phyloP scores from a whole-genome alignment of 805 yeast genomes.

The Candida ascalaphidarum region DNA sequence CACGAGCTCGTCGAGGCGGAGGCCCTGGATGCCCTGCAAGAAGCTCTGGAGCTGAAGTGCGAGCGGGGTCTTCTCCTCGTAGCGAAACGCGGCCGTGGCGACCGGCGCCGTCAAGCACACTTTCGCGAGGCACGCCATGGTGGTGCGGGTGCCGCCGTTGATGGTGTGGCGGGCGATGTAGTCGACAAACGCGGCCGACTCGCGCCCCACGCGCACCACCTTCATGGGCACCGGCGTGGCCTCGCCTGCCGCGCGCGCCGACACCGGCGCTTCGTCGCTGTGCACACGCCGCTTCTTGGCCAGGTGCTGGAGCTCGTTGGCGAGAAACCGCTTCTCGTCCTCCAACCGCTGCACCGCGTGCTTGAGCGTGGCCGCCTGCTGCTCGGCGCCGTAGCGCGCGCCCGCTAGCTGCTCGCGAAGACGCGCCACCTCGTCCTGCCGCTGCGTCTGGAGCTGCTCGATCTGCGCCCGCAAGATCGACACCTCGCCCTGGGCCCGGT shows the following conservation, averaged over 20 bases:
- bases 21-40: constrained; percentile 33
- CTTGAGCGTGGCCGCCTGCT: constrained; percentile 21
- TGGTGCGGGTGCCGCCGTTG: constrained; percentile 23
- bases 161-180: constrained; percentile 28
- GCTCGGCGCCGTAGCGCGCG: constrained; percentile 14
- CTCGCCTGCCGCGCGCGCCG: background rate
- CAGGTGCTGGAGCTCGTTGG: constrained; percentile 25
- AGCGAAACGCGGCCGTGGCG: constrained; percentile 32
- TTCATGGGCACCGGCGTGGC: background rate
- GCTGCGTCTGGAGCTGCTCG: constrained; percentile 33
- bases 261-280: background rate
- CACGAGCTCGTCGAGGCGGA: constrained; percentile 43
- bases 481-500: constrained; percentile 68
- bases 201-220: constrained; percentile 20
- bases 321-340: constrained; percentile 34
- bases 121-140: constrained; percentile 22
- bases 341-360: constrained; percentile 27
- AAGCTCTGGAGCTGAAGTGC: constrained; percentile 30
- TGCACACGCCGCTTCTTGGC: constrained; percentile 13
- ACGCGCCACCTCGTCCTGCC: constrained; percentile 25
- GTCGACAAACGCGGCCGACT: constrained; percentile 23
- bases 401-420: constrained; percentile 11
- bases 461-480: constrained; percentile 67
- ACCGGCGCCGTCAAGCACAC: constrained; percentile 29
- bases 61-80: too few species aligned